These are phyloP conservation scores for Coemansia javaensis DNA, from an alignment of 192 early-diverging fungal genomes.

Conservation along the genomic window DNA sequence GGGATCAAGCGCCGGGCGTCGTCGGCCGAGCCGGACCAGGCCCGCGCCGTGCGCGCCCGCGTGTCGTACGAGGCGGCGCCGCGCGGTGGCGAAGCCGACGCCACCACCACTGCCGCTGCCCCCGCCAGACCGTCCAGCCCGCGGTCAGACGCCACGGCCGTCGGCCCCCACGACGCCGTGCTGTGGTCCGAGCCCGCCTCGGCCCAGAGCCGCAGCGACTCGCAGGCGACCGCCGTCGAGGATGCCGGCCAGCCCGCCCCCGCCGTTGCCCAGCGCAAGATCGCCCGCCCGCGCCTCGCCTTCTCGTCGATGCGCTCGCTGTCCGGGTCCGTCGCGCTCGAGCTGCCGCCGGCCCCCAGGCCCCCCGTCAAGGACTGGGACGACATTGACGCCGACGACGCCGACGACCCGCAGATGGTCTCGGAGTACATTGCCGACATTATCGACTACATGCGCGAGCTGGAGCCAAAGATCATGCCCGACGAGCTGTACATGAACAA, in stretches of 20 bases:
- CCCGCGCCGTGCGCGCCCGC: constrained; percentile 24
- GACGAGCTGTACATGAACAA: constrained; percentile 74
- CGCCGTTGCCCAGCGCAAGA: constrained; percentile 13
- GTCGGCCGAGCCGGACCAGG: constrained; percentile 9
- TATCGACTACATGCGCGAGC: constrained; percentile 74
- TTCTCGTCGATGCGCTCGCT: constrained; percentile 27
- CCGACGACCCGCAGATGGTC: constrained; percentile 84
- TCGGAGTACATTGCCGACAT: constrained; percentile 94
- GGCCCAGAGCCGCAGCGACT: constrained; percentile 18
- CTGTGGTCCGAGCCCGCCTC: constrained; percentile 5
- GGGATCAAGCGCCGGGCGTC: constrained; percentile 35
- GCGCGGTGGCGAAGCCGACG: neutral
- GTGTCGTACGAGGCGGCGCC: neutral
- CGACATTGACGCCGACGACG: constrained; percentile 75
- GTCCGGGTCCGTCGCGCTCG: constrained; percentile 11
- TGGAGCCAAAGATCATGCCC: constrained; percentile 75
- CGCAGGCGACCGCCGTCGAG: constrained; percentile 38
- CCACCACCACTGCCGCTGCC: neutral
- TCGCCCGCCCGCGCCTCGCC: constrained; percentile 39
- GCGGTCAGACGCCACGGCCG: constrained; percentile 9
- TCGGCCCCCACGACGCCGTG: constrained; percentile 4
- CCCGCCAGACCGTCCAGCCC: constrained; percentile 2
- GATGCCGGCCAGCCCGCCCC: neutral
- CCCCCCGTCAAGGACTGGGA: constrained; percentile 51
- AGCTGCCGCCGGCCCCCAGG: neutral